phyloP scores from a whole-genome alignment of 2,329 filamentous ascomycete species.

The Aspergillus amoenus region DNA sequence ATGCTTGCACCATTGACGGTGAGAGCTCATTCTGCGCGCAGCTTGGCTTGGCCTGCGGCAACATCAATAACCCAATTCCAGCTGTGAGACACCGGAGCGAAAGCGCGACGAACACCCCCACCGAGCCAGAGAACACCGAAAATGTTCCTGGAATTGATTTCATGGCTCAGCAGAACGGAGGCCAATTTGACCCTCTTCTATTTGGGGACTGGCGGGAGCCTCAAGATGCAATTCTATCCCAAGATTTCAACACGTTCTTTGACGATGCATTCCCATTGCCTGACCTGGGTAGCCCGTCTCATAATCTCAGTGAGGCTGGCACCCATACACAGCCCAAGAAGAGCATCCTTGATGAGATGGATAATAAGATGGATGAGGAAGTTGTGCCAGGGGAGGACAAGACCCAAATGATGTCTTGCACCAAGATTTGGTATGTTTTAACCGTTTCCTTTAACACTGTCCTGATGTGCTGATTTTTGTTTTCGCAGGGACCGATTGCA shows the following conservation, averaged over 20 bases:
- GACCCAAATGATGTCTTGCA: slow-evolving; percentile 73
- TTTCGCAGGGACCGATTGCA: slow-evolving; percentile 79
- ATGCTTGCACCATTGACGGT: slow-evolving; percentile 39
- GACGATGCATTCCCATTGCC: slow-evolving; percentile 73
- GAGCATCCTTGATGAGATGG: slow-evolving; percentile 75
- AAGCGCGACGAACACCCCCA: slow-evolving; percentile 30
- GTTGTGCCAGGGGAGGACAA: slow-evolving; percentile 62
- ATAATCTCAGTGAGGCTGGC: slow-evolving; percentile 49
- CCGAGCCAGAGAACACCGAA: slow-evolving; percentile 14
- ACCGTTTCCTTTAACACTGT: neutral
- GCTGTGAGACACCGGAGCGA: slow-evolving; percentile 35
- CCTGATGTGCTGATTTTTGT: slow-evolving; percentile 32
- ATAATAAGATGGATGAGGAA: slow-evolving; percentile 65
- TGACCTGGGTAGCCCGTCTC: slow-evolving; percentile 80
- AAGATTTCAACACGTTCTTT: slow-evolving; percentile 70
- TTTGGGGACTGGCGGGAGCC: slow-evolving; percentile 92
- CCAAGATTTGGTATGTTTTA: slow-evolving; percentile 80
- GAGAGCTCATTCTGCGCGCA: slow-evolving; percentile 47
- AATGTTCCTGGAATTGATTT: slow-evolving; percentile 54
- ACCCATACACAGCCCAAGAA: slow-evolving; percentile 53
- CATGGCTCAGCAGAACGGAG: slow-evolving; percentile 76
- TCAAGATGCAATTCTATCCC: slow-evolving; percentile 73
- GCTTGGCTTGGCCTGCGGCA: slow-evolving; percentile 47
- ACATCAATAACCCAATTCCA: slow-evolving; percentile 45
- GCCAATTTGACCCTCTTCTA: slow-evolving; percentile 84